Conservation (phyloP, 805 yeast genomes). For the Torulaspora quercuum region DNA sequence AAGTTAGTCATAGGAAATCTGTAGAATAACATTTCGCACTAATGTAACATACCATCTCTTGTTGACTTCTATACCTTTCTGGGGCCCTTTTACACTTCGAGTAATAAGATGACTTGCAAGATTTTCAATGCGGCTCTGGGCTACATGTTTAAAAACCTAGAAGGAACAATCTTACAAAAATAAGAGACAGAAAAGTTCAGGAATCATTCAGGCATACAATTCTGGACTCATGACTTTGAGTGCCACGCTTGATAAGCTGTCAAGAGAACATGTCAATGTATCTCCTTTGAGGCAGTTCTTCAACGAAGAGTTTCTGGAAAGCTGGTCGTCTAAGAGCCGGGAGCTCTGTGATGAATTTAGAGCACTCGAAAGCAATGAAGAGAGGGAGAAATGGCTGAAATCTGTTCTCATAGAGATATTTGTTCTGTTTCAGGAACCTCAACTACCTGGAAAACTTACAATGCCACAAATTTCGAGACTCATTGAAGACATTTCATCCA, state of each 20-base stretch:
- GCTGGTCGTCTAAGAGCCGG: constrained; percentile 17
- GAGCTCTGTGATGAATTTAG: constrained; percentile 16
- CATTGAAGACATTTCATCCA: constrained; percentile 10
- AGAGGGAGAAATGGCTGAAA: constrained; percentile 26
- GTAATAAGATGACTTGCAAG: no score
- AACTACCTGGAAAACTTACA: constrained; percentile 11
- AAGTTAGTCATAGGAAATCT: constrained; percentile 1
- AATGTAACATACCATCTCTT: constrained; percentile 7
- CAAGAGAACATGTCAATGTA: constrained; percentile 6
- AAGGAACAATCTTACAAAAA: no score
- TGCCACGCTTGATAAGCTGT: constrained; percentile 21
- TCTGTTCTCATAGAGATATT: constrained; percentile 21
- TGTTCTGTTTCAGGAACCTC: constrained; percentile 13
- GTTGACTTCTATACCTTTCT: background rate
- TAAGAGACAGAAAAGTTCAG: no score
- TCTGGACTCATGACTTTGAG: constrained; percentile 16
- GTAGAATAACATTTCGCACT: background rate
- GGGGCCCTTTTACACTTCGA: background rate
- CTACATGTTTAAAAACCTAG: background rate
- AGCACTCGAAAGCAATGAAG: constrained; percentile 16
- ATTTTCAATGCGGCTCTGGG: no score
- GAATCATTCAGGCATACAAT: no score
- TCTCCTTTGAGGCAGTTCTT: constrained; percentile 12
- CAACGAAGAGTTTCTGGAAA: constrained; percentile 13
- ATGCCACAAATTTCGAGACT: constrained; percentile 16